A percentile compares a stretch with the other conserved stretches of the same genome.
phyloP scores from a whole-genome alignment of 371 early-diverging fungal genomes.

The Mucor indicus region DNA sequence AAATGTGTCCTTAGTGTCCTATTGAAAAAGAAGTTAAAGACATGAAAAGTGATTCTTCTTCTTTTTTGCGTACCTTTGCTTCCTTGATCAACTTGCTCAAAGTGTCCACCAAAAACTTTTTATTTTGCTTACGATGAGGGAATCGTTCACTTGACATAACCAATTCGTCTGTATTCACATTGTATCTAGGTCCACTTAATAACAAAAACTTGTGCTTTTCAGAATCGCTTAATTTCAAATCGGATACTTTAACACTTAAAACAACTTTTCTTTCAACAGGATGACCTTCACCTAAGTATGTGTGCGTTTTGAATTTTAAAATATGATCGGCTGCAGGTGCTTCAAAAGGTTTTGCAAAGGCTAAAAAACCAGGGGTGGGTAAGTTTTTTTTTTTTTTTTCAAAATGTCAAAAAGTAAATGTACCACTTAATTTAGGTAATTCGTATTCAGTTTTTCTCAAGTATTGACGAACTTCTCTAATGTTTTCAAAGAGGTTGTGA shows the following conservation, averaged over 20 bases:
- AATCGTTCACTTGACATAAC: constrained; percentile 64
- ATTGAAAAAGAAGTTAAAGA: neutral
- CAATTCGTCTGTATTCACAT: constrained; percentile 50
- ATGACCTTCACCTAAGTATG: constrained; percentile 61
- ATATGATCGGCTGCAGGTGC: constrained; percentile 53
- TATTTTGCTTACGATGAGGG: constrained; percentile 65
- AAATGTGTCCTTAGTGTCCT: constrained; percentile 51
- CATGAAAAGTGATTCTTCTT: neutral
- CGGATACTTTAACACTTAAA: constrained; percentile 50
- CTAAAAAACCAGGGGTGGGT: constrained; percentile 27
- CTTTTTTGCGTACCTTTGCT: constrained; percentile 43
- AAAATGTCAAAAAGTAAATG: neutral
- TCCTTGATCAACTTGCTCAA: constrained; percentile 54
- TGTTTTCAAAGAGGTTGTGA: constrained; percentile 53
- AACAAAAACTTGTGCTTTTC: constrained; percentile 61
- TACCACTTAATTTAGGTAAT: constrained; percentile 63
- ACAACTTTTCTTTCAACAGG: constrained; percentile 62
- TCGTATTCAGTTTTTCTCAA: constrained; percentile 64
- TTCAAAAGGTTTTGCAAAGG: constrained; percentile 55
- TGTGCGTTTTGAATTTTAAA: constrained; percentile 55
- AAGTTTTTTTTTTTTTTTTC: neutral
- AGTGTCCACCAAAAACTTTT: constrained; percentile 60
- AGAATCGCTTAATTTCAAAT: constrained; percentile 44
- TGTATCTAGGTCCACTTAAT: constrained; percentile 59
- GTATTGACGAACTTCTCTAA: constrained; percentile 61